Base-by-base conservation (phyloP, 2,329 filamentous ascomycete species). In the Fusarium pininemorale region DNA sequence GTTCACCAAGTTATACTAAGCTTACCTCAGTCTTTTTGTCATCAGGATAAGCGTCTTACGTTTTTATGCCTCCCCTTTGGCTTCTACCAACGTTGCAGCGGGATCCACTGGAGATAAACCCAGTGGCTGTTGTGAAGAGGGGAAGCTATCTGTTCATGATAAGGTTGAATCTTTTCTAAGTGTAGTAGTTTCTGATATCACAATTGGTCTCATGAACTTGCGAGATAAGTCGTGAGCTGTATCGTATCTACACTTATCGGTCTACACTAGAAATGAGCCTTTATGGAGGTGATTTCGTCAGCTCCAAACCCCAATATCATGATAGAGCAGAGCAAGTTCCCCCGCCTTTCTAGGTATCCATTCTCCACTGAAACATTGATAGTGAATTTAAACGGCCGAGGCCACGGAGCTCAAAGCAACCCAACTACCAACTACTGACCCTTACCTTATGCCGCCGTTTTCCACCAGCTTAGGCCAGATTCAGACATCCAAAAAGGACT, bases 281-380 rank as follows among this genome's bases (percentile, higher is more conserved):
- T 8, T 18, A 45, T 59, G 7, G n/a, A 41, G 38, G 35, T 16
- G 35, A 35, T 44, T 47, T 59, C 39, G 47, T 48, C 51, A 62
- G 51, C 26, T 54, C 44, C 28, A 57, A 41, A 41, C 45, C 35
- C 39, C 57, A 47, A 54, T 38, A 41, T 44, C 45, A 38, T 54
- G 32, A 65, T 54, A 20, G 42, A 22, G 39, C 39, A 38, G 26
- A 38, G 24, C 32, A 38, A 50, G 26, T 59, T 59, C 53, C 67
- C 58, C 66, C 53, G 59, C 66, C 59, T 59, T 70, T 39, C 7
- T 26, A 28, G 50, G 7, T n/a, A n/a, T 30, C 15, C 10, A 24
- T 26, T 71, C 70, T 44, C 66, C 66, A 73, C 70, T 37, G 47
- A 44, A 70, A 41, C 47, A 63, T 47, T 53, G 56, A 66, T 66